Evolutionary conservation across 768 basidiomycete species (phyloP), one percentile per base, ranked within the genome.

Genomic region (Nidularia pulvinata): DNA sequence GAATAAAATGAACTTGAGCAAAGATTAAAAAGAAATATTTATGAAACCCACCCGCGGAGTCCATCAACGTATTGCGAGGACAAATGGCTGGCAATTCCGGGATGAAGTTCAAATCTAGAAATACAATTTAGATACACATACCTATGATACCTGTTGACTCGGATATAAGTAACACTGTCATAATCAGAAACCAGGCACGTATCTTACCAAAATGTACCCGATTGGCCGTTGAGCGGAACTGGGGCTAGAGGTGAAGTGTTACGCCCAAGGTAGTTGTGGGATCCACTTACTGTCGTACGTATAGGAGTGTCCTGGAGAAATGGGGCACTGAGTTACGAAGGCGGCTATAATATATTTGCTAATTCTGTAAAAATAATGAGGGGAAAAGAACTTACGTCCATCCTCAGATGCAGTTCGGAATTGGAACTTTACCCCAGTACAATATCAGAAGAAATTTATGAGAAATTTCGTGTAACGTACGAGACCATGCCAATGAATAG

Each of bases 1-100:
- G 10, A 25, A 11, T 4, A 25, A 33, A 7, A 30, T 34, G 14
- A 33, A 14, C 11, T 33, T 5, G 9, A 33, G n/a, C 37, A 7
- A 7, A 39, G 7, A 7, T 7, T 7, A 7, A 7, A 7, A 39
- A n/a, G n/a, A 39, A 39, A 39, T 39, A 39, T n/a, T 39, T n/a
- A n/a, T n/a, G n/a, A 25, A 10, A 39, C 57, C 22, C 49, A 57
- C 54, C 61, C 61, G 10, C 61, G 56, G 9, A 62, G 49, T 3
- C 61, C 61, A 37, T 62, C 61, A 6, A 62, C 61, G 7, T 62
- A 62, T 55, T 62, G 61, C 4, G 61, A 62, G 9, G 61, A 60
- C 4, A 61, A 36, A 50, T 63, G 62, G n/a, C 57, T n/a, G n/a
- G n/a, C n/a, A n/a, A n/a, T n/a, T n/a, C n/a, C n/a, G n/a, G n/a